Evolutionary conservation across 202 grass and related monocot genomes (phyloP), one percentile per base, ranked within the genome.

Genomic region (Sporobolus alterniflorus): DNA sequence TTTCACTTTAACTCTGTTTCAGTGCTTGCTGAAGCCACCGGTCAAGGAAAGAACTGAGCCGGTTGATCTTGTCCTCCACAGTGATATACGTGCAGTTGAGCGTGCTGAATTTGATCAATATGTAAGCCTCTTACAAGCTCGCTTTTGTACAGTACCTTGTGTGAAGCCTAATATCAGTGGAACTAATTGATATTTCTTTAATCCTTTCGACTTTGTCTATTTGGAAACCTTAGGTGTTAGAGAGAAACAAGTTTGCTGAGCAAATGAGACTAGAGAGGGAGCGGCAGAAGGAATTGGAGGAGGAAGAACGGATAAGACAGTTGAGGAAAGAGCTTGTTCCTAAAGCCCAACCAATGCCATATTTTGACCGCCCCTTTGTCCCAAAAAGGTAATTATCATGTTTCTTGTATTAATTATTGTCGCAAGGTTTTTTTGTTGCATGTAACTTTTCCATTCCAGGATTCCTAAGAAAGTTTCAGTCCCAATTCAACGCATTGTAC

Each of bases 281-380:
- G 43, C 59, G 46, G 11, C 91, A 92, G 21, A 36, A 64, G n/a
- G 88, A 96, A 76, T 61, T 99, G 30, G 93, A 95, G 69, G 93
- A 95, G 34, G 87, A 98, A 71, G 96, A 93, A 75, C 88, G 79
- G 74, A 88, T 98, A 67, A 86, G 28, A 49, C 86, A 90, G 54
- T 33, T 92, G 21, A 93, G 90, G 48, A 98, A 88, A 87, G 89
- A 93, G 22, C 87, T 94, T 50, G 91, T 96, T 78, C 97, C 91
- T 9, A 94, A 88, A 94, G 97, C 97, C 65, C 97, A 99, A 25
- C 93, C 93, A 3, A 99, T 99, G 93, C 93, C 97, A 4, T 96
- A 85, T 59, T 99, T 94, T 86, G 93, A 99, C 66, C 78, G 86
- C 11, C 93, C 97, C 9, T 99, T 99, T 39, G 13, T 99, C 59